Evolutionary conservation across 495 filamentous ascomycete genomes (phyloP), one percentile per base, ranked within the genome.

Genomic region (Penicillium turbatum): DNA sequence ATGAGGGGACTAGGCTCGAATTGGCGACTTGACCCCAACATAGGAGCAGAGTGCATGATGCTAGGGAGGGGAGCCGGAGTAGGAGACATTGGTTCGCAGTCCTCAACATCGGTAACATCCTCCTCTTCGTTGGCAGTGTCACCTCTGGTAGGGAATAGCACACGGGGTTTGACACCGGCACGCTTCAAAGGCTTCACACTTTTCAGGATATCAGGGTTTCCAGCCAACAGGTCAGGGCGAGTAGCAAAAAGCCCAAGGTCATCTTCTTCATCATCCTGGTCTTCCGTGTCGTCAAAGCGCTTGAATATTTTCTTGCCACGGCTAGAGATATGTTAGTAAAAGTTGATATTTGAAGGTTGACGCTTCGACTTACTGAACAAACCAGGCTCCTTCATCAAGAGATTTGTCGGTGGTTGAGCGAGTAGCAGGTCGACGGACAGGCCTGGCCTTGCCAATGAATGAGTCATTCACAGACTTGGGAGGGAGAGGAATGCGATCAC

Each of bases 241-340:
- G 57, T 52, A 7, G 64, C 65, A 15, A 73, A 59, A 39, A 74
- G 55, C n/a, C 75, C 78, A 31, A 76, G 59, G 39, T 81, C 74
- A 38, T 71, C 75, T 19, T 80, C 74, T 32, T 80, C 78, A 9
- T 75, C 75, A 12, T 67, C 66, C 11, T 62, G 70, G 10, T 74
- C 63, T 1, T 78, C 76, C 13, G 69, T 72, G 8, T 76, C 70
- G 5, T 81, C 76, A 56, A 79, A 78, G 48, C 68, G 71, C 47
- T 72, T 83, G 77, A 91, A 95, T 41, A 89, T 76, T 66, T 87
- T 90, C 79, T 90, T 92, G 62, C 93, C 93, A 57, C 93, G 93
- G 70, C 92, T 97, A 64, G 4, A 53, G 44, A 53, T 29, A 35
- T 40, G 55, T 73, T 66, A 76, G 70, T 24, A 24, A 24, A 24